A percentile compares a stretch with the other conserved stretches of the same genome.
Conservation (phyloP, 495 filamentous ascomycete genomes). For the Entonaema liquescens region DNA sequence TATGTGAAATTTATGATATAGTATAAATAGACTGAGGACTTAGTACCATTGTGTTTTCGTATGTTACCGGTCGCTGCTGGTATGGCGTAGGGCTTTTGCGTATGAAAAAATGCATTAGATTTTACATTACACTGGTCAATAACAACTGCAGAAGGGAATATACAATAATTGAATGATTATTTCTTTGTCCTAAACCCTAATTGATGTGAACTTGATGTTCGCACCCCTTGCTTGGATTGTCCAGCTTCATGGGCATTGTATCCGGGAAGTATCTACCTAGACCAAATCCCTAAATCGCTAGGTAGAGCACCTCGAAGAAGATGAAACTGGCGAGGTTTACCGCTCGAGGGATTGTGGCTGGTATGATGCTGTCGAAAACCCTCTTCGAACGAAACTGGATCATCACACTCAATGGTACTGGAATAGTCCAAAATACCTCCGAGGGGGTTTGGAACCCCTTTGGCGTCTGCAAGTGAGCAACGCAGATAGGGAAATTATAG, state of each 20-base stretch:
- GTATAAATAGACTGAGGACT: not conserved
- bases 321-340: not conserved
- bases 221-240: not conserved
- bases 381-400: not conserved
- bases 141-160: not conserved
- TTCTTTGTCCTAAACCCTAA: constrained; percentile 19
- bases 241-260: not conserved
- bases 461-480: not conserved
- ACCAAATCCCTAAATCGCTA: not conserved
- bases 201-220: not conserved
- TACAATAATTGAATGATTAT: constrained; percentile 3
- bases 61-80: not conserved
- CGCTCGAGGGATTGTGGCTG: not conserved
- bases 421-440: constrained; percentile 5
- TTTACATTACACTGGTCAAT: not conserved
- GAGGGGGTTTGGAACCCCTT: not conserved
- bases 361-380: not conserved
- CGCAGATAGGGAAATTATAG: not conserved
- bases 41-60: not conserved
- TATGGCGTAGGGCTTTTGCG: not conserved
- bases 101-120: not conserved
- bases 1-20: not conserved
- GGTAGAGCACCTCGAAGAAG: not conserved
- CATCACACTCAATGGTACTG: not conserved
- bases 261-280: not conserved